phyloP scores from a whole-genome alignment of 306 rosid species.

The Rosa chinensis region DNA sequence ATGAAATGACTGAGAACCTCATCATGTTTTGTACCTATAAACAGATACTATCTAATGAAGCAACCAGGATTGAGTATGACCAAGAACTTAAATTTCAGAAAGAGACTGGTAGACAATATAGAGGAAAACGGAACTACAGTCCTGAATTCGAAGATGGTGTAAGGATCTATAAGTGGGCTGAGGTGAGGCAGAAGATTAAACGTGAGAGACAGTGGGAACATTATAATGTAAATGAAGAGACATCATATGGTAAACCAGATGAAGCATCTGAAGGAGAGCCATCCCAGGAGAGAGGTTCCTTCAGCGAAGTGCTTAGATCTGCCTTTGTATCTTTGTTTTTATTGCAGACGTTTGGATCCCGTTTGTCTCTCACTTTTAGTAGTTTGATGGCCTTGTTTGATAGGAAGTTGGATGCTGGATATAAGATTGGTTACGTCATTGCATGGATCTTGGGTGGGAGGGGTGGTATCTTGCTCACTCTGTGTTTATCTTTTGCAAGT shows the following conservation, averaged over 20 bases:
- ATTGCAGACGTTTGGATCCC: slow-evolving; percentile 61
- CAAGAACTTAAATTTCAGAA: slow-evolving; percentile 48
- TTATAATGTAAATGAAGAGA: slow-evolving; percentile 31
- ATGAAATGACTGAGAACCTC: slow-evolving; percentile 10
- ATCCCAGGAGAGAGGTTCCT: slow-evolving; percentile 52
- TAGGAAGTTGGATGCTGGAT: slow-evolving; percentile 62
- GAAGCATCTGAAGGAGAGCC: slow-evolving; percentile 47
- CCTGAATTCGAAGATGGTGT: slow-evolving; percentile 56
- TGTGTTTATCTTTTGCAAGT: slow-evolving; percentile 81
- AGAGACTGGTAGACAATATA: slow-evolving; percentile 32
- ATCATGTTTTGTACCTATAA: slow-evolving; percentile 19
- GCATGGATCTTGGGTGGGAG: slow-evolving; percentile 90
- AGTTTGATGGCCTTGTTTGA: slow-evolving; percentile 71
- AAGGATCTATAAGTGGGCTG: slow-evolving; percentile 59
- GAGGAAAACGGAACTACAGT: slow-evolving; percentile 47
- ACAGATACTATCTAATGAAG: slow-evolving; percentile 80
- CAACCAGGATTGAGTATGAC: slow-evolving; percentile 63
- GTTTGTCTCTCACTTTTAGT: slow-evolving; percentile 70
- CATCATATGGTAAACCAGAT: slow-evolving; percentile 35
- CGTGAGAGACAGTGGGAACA: slow-evolving; percentile 48
- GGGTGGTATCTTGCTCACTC: slow-evolving; percentile 69
- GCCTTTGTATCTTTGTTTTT: slow-evolving; percentile 62
- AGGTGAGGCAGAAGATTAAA: slow-evolving; percentile 51
- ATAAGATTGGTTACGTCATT: slow-evolving; percentile 66
- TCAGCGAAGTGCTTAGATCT: slow-evolving; percentile 59